phyloP scores from a whole-genome alignment of 257 asterid species.

The Thymus mandschuricus region DNA sequence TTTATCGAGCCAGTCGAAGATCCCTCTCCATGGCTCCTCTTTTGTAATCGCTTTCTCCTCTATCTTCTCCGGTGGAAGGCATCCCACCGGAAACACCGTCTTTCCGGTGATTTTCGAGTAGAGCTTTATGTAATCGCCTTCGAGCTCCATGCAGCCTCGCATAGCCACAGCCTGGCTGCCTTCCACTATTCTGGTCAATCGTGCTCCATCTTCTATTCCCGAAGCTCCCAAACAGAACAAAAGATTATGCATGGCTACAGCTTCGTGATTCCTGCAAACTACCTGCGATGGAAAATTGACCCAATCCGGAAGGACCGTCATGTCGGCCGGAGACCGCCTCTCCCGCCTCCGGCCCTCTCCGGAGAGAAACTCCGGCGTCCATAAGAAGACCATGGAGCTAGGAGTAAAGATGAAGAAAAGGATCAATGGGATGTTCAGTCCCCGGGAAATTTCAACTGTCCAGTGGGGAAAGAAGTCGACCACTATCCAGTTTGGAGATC shows the following conservation, averaged over 20 bases:
- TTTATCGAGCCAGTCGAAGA: conserved; percentile 35
- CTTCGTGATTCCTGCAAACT: conserved; percentile 1
- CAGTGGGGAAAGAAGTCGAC: conserved; percentile 9
- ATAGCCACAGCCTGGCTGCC: conserved; percentile 24
- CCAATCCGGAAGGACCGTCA: not conserved
- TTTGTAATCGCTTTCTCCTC: not conserved
- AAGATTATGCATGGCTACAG: not conserved
- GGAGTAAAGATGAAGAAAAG: not conserved
- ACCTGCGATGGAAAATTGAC: conserved; percentile 28
- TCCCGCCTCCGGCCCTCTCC: not conserved
- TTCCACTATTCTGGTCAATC: not conserved
- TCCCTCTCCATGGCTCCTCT: conserved; percentile 28
- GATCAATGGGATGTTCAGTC: not conserved
- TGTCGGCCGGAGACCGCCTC: too few relatives aligned
- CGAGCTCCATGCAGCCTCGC: conserved; percentile 34
- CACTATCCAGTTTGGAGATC: conserved; percentile 25
- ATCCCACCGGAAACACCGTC: conserved; percentile 37
- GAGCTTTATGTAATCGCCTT: conserved; percentile 23
- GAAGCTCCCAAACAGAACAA: conserved; percentile 13
- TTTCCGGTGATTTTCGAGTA: conserved; percentile 30
- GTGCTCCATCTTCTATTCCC: conserved; percentile 26
- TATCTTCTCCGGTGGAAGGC: conserved; percentile 27
- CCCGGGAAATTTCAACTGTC: conserved; percentile 12
- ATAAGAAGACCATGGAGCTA: conserved; percentile 8
- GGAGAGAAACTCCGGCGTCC: conserved; percentile 12